Evolutionary conservation across 1,284 basidiomycete genomes (phyloP).

Genomic region (Coniferiporia sulphurascens): DNA sequence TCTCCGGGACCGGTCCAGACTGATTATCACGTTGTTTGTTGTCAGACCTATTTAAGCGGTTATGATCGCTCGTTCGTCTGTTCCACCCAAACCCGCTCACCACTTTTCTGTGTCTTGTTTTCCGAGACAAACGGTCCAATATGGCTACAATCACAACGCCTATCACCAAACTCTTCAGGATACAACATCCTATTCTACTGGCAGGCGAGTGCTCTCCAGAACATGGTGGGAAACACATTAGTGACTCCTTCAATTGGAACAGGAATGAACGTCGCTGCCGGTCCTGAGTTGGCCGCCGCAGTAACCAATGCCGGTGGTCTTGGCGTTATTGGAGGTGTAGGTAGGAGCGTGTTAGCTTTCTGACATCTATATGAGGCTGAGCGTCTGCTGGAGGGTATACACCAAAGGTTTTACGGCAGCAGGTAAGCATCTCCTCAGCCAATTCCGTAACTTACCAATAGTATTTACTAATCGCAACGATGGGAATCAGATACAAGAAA

Average conservation of each 20-base stretch:
- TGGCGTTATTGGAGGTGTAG: slow-evolving; percentile 83
- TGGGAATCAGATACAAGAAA: slow-evolving; percentile 53
- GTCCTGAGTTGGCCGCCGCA: slow-evolving; percentile 82
- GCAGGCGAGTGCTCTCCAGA: slow-evolving; percentile 46
- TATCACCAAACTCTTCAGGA: slow-evolving; percentile 78
- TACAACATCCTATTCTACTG: slow-evolving; percentile 84
- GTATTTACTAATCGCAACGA: not conserved
- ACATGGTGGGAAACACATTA: not conserved
- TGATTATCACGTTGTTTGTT: too few species aligned
- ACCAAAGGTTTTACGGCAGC: slow-evolving; percentile 64
- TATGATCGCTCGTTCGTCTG: too few species aligned
- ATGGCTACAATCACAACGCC: slow-evolving; percentile 68
- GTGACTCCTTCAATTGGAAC: not conserved
- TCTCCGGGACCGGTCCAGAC: too few species aligned
- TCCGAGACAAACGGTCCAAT: not conserved
- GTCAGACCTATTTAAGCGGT: too few species aligned
- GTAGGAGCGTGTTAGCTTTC: not conserved
- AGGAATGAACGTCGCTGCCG: slow-evolving; percentile 87
- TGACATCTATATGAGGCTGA: not conserved
- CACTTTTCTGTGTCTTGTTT: too few species aligned
- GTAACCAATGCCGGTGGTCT: slow-evolving; percentile 85
- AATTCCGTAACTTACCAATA: not conserved
- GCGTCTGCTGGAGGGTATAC: slow-evolving; percentile 45
- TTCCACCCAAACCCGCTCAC: too few species aligned
- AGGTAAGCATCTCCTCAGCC: slow-evolving; percentile 40